Evolutionary conservation across 345 rosid species (phyloP), one percentile per base, ranked within the genome.

Genomic region (Populus pruinosa): DNA sequence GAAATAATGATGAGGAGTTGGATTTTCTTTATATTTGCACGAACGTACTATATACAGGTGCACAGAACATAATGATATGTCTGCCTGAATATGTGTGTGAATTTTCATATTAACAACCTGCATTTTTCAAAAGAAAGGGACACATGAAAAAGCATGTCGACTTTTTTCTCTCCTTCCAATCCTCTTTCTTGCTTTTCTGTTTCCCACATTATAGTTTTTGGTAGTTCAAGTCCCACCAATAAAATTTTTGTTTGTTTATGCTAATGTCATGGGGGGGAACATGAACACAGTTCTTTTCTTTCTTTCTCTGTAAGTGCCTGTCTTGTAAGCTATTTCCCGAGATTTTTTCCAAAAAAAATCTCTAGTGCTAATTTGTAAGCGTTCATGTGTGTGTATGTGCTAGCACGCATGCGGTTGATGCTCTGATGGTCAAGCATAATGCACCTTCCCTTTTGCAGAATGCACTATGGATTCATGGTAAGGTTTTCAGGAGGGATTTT

Each of bases 61-160:
- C 59, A 53, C 59, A 53, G n/a, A 59, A 59, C 29, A 23, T 59
- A 10, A 59, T 59, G 5, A n/a, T n/a, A 56, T 23, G 23, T 9
- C 21, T 38, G 39, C 35, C 38, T 8, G 43, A 31, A 8, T 66
- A 21, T 35, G 5, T 17, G 41, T 17, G 5, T 67, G 44, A 39
- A n/a, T 53, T 59, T 38, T 47, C 66, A 56, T 14, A 55, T 64
- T 27, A 80, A 79, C 79, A 81, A 85, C 85, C 87, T 36, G 38
- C 14, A 18, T 67, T 78, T 85, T 70, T 69, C 67, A 70, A 74
- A 70, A 27, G 82, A 78, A 74, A 80, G 70, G 41, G 82, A 80
- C 73, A 73, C 68, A 74, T 76, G 87, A 84, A 85, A 90, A 90
- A 84, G 87, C 78, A 71, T 56, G 72, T 70, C 81, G 80, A 75